phyloP scores from a whole-genome alignment of 2,329 filamentous ascomycete species.

The Xylaria multiplex region DNA sequence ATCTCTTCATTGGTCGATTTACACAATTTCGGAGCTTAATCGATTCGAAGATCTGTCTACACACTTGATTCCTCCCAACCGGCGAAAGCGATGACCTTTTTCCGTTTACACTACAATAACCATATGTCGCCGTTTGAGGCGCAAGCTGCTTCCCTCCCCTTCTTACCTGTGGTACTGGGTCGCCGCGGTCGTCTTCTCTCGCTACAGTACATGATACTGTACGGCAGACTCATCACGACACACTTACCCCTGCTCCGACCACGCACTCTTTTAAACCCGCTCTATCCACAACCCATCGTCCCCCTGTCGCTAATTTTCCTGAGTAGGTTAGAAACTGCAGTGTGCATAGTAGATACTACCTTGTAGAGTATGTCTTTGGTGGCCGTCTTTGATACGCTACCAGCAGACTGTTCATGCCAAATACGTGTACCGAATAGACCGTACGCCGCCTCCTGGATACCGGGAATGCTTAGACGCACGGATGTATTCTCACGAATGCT shows the following conservation, averaged over 20 bases:
- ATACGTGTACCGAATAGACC: constrained; percentile 8
- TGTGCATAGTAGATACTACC: background rate
- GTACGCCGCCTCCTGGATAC: background rate
- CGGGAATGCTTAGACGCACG: background rate
- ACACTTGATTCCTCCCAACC: constrained; percentile 1
- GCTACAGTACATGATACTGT: constrained; percentile 7
- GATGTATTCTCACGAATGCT: constrained; percentile 3
- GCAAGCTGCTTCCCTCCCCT: constrained; percentile 5
- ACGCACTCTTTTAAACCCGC: constrained; percentile 8
- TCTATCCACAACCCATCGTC: constrained; percentile 24
- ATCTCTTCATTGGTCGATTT: constrained; percentile 14
- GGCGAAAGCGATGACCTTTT: constrained; percentile 2
- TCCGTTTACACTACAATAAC: constrained; percentile 5
- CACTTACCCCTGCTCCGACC: constrained; percentile 6
- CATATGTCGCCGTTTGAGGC: constrained; percentile 13
- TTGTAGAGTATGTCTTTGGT: background rate
- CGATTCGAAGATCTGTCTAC: background rate
- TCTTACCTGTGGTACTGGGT: constrained; percentile 4
- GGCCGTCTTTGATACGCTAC: constrained; percentile 13
- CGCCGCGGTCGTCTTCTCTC: background rate
- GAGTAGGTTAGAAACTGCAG: background rate
- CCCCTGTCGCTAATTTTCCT: constrained; percentile 10
- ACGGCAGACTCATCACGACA: constrained; percentile 3
- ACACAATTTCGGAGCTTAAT: constrained; percentile 12
- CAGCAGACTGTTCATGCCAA: constrained; percentile 3